A percentile compares a stretch with the other conserved stretches of the same genome.
These are phyloP conservation scores for Blastobotrys persicus DNA, from an alignment of 1,139 yeast genomes.

Conservation along the genomic window DNA sequence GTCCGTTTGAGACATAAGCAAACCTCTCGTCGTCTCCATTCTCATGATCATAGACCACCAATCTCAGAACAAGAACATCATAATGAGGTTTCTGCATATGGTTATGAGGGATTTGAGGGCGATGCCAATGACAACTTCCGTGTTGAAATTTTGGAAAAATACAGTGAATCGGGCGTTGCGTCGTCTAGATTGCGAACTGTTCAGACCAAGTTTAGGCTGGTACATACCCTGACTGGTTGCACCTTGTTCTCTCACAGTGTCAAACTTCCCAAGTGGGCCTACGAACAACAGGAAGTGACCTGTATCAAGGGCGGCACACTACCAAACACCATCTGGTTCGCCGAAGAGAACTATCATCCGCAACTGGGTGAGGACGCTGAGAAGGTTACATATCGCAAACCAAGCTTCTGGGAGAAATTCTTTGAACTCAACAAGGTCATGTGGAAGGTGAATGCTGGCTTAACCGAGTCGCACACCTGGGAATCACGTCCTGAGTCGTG, in stretches of 20 bases:
- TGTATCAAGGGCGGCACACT: conserved; percentile 80
- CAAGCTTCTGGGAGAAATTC: conserved; percentile 67
- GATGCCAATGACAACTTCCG: conserved; percentile 95
- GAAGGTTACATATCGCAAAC: conserved; percentile 58
- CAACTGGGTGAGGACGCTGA: conserved; percentile 45
- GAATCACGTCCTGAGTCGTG: conserved; percentile 86
- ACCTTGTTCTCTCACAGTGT: conserved; percentile 82
- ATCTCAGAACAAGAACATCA: conserved; percentile 94
- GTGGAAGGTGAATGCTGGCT: conserved; percentile 88
- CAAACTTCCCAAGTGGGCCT: conserved; percentile 93
- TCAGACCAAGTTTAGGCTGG: conserved; percentile 79
- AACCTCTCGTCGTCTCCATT: conserved; percentile 82
- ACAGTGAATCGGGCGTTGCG: conserved; percentile 57
- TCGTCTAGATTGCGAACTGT: conserved; percentile 68
- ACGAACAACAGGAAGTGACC: conserved; percentile 94
- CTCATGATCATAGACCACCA: conserved; percentile 94
- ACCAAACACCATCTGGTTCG: conserved; percentile 78
- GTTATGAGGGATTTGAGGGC: conserved; percentile 85
- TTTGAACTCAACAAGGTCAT: conserved; percentile 77
- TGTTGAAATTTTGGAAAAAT: conserved; percentile 72
- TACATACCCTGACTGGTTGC: conserved; percentile 88
- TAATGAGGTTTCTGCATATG: conserved; percentile 90
- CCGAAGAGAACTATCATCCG: conserved; percentile 65
- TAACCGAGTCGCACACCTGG: conserved; percentile 82
- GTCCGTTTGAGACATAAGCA: conserved; percentile 70